A percentile compares a stretch with the other conserved stretches of the same genome.
phyloP scores from a whole-genome alignment of 1,139 yeast species.

The Lodderomyces pseudojiufengensis region DNA sequence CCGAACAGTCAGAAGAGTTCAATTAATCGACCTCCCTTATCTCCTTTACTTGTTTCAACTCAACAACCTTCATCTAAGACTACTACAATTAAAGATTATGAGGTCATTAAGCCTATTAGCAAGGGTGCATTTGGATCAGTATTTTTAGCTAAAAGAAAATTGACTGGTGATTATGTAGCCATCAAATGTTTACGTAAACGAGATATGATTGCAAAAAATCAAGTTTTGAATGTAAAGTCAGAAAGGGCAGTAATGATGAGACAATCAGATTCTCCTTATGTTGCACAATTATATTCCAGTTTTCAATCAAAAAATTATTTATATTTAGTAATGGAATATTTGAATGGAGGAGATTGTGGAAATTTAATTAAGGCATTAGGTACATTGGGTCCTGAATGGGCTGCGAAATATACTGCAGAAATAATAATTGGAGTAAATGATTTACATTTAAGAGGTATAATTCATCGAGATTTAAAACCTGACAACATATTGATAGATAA shows the following conservation, averaged over 20 bases:
- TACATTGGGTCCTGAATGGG: conserved; percentile 82
- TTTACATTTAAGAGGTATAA: conserved; percentile 81
- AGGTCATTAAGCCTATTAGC: conserved; percentile 86
- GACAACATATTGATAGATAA: conserved; percentile 86
- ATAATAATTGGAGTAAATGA: conserved; percentile 88
- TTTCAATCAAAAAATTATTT: conserved; percentile 87
- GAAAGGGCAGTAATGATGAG: conserved; percentile 98
- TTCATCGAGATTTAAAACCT: conserved; percentile 93
- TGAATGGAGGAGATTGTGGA: conserved; percentile 95
- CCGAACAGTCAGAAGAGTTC: conserved; percentile 15
- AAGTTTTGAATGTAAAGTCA: conserved; percentile 88
- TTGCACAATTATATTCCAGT: conserved; percentile 82
- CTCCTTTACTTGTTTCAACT: conserved; percentile 74
- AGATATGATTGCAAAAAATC: conserved; percentile 97
- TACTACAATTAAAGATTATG: conserved; percentile 85
- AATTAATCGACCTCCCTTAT: conserved; percentile 57
- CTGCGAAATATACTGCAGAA: conserved; percentile 81
- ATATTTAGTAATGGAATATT: conserved; percentile 92
- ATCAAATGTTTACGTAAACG: conserved; percentile 90
- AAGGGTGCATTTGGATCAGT: conserved; percentile 98
- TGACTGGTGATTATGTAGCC: conserved; percentile 94
- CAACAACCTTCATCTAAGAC: conserved; percentile 50
- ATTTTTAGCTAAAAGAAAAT: conserved; percentile 72
- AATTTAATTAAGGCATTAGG: conserved; percentile 80
- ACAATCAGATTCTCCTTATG: conserved; percentile 90